phyloP scores from a whole-genome alignment of 1,284 basidiomycete species.

The Ceratobasidium sp. region DNA sequence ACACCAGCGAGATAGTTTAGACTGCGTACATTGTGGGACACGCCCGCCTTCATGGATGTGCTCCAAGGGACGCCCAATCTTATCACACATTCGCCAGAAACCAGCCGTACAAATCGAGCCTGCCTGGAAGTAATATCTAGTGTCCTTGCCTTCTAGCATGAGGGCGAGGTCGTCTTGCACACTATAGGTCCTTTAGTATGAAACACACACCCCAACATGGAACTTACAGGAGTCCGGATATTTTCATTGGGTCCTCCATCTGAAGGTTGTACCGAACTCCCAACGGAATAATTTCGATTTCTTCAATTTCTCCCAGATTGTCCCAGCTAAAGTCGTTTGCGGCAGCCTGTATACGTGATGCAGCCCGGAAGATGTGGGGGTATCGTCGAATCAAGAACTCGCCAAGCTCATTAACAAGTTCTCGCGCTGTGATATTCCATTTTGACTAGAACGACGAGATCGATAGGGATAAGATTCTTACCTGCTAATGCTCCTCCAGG shows the following conservation, averaged over 20 bases:
- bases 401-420: constrained; percentile 47
- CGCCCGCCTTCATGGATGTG: constrained; percentile 76
- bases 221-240: constrained; percentile 67
- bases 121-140: constrained; percentile 76
- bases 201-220: constrained; percentile 20
- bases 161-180: constrained; percentile 79
- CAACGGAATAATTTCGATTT: constrained; percentile 66
- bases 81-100: constrained; percentile 78
- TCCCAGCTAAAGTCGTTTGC: constrained; percentile 62
- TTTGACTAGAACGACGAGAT: not conserved
- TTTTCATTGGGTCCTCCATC: constrained; percentile 67
- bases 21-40: constrained; percentile 73
- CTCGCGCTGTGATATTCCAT: constrained; percentile 39
- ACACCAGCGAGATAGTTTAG: constrained; percentile 14
- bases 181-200: constrained; percentile 51
- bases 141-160: constrained; percentile 78
- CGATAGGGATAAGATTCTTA: not conserved
- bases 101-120: constrained; percentile 76
- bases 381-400: constrained; percentile 53
- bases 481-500: constrained; percentile 46
- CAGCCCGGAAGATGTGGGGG: constrained; percentile 64
- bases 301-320: constrained; percentile 62
- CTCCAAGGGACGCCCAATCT: constrained; percentile 76
- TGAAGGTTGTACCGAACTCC: constrained; percentile 64
- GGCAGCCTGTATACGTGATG: constrained; percentile 58